Evolutionary conservation across 208 protist species (phyloP), one percentile per base, ranked within the genome.

Genomic region (Crithidia bombi): DNA sequence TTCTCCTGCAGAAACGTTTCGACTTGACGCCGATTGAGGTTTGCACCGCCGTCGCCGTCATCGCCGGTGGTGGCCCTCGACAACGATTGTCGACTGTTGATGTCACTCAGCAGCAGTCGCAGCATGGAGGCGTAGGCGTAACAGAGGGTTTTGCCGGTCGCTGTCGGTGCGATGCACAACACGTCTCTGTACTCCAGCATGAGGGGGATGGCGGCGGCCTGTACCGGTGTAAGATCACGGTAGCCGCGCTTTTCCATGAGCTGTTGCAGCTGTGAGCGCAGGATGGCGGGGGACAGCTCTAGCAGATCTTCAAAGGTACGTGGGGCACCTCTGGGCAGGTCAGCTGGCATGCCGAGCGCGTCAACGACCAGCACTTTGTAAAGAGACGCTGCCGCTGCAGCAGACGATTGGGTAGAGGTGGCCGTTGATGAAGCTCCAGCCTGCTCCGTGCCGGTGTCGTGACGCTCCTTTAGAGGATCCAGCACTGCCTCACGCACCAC

Each of bases 61-160:
- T 51, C 66, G 23, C 51, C 52, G 50, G 38, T 50, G 30, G 41
- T 58, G 25, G 30, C 11, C 25, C 14, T 15, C 51, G 17, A 17
- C 19, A 19, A 28, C 4, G 56, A 12, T 4, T 50, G 28, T 1
- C 36, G 56, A 12, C 49, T 69, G 15, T 33, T 59, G 36, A 70
- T 73, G 38, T 78, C 76, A 57, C 79, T 68, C 43, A 88, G 41
- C 39, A 85, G 49, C 17, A 97, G 61, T 46, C 86, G 79, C 65
- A 96, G 61, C 43, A 98, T 69, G 15, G 80, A 73, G 11, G 93
- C 87, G 67, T 97, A 85, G n/a, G 83, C 82, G 77, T 97, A 98
- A 39, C 84, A 82, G 33, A 97, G 79, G 11, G 93, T 97, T 69
- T 98, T 98, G n/a, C 95, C 95, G 17, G 91, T 94, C 11, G 91